These are phyloP conservation scores for Stephania japonica DNA, from an alignment of 164 flowering plant genomes.

Conservation along the genomic window DNA sequence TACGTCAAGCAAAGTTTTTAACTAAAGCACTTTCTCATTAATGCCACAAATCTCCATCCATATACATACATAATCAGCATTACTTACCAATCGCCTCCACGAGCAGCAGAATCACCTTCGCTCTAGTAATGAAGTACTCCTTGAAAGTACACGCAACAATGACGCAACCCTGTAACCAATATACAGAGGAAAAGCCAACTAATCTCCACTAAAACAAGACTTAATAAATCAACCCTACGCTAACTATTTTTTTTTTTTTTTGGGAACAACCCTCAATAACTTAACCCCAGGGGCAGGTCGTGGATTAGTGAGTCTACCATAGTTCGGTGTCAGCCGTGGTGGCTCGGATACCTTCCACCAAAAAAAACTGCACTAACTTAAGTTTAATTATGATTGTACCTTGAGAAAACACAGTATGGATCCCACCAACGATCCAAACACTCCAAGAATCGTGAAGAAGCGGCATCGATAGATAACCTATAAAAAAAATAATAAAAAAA, in stretches of 20 bases:
- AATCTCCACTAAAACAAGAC: too few species aligned
- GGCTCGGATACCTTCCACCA: too few species aligned
- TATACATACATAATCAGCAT: too few species aligned
- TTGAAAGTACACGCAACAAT: conserved; percentile 44
- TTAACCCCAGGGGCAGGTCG: too few species aligned
- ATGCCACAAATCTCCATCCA: too few species aligned
- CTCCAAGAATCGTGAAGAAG: conserved; percentile 64
- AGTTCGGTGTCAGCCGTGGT: too few species aligned
- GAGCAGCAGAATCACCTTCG: conserved; percentile 44
- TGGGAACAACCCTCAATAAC: too few species aligned
- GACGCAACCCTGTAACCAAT: conserved; percentile 55
- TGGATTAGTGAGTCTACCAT: too few species aligned
- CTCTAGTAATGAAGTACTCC: conserved; percentile 41
- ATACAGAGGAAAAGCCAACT: too few species aligned
- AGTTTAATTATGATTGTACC: conserved; percentile 25
- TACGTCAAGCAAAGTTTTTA: neutral
- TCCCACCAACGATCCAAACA: conserved; percentile 64
- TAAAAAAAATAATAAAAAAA: conserved; percentile 2
- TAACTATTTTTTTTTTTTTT: too few species aligned
- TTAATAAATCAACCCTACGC: too few species aligned
- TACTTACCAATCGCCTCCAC: conserved; percentile 72
- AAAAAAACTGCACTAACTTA: too few species aligned
- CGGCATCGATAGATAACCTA: conserved; percentile 62
- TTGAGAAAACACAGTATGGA: conserved; percentile 67
- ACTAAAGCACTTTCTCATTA: neutral